Percentiles rank a stretch among this genome's conserved stretches.
Evolutionary conservation across 139 green algal species (phyloP).

Genomic region (Yamagishiella unicocca): DNA sequence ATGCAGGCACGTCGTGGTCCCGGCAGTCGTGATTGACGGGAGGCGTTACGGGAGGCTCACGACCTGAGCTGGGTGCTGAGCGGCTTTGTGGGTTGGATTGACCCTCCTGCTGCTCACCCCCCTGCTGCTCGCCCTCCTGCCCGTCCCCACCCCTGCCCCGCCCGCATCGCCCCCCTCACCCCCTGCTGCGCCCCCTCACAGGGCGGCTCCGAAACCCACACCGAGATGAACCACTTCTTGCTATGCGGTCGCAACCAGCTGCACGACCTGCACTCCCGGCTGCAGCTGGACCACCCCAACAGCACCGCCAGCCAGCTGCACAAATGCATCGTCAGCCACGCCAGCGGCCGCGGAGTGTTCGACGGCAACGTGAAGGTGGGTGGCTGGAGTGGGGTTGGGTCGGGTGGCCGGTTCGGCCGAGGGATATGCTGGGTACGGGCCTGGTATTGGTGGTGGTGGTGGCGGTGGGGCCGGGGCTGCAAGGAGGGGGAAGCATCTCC

Average conservation of each 20-base stretch:
- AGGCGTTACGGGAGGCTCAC: too few species aligned
- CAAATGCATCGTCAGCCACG: conserved; percentile 96
- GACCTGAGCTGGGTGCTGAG: too few species aligned
- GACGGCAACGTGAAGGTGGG: conserved; percentile 95
- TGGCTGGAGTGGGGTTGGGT: background rate
- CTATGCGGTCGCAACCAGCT: conserved; percentile 89
- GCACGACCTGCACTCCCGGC: conserved; percentile 95
- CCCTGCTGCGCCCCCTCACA: conserved; percentile 35
- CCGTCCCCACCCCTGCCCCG: background rate
- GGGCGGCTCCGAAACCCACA: conserved; percentile 72
- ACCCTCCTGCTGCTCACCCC: too few species aligned
- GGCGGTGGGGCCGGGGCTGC: too few species aligned
- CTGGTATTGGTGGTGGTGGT: too few species aligned
- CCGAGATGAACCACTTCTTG: conserved; percentile 89
- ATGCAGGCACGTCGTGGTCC: too few species aligned
- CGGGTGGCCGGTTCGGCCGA: background rate
- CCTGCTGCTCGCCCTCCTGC: background rate
- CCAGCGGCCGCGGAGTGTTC: conserved; percentile 92
- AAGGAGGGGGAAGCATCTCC: too few species aligned
- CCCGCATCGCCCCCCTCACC: background rate
- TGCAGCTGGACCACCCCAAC: conserved; percentile 84
- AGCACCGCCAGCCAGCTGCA: conserved; percentile 92
- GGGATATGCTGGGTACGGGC: too few species aligned
- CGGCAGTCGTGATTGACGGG: too few species aligned
- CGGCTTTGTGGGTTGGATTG: too few species aligned